Base-by-base conservation (phyloP, 768 basidiomycete species). In the Tephrocybe sp. region DNA sequence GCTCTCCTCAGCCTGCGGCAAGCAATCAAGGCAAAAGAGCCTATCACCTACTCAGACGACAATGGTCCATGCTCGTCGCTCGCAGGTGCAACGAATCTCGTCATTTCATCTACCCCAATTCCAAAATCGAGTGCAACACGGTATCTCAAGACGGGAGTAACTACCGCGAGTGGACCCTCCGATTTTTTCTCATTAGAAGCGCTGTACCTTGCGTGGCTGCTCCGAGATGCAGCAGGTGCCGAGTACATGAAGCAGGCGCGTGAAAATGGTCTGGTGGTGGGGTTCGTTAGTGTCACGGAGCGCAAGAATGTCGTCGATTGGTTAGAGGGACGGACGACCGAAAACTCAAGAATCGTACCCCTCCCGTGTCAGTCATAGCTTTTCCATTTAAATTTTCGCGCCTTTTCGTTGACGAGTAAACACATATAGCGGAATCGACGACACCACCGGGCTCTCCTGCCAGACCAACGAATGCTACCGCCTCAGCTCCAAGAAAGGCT, bases 231-330 rank as follows among this genome's bases (percentile, higher is more conserved):
- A 0, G 74, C 82, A 0, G 82, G 83, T 24, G 88, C 86, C 13
- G 91, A 94, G 56, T 98, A 98, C 69, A 83, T 95, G 81, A 87
- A 85, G 62, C 84, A 88, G 58, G 85, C 86, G 2, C 75, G 90
- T 47, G 87, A 88, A 60, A 76, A 76, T 36, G 88, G 90, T 1
- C 69, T 93, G 24, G 73, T 80, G 2, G 77, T 83, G 31, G 86
- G 86, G 0, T 78, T 92, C 63, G 91, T 97, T 31, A 84, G 88
- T 57, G 82, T 92, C 27, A 91, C 91, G 2, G 94, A 97, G 68
- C 74, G 94, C 53, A 91, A 89, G 70, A 76, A 75, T 38, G 83
- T 95, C 0, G 82, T 91, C 29, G 93, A 94, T 44, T 97, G 88
- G 83, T 63, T 97, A 37, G 82, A 87, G 58, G 84, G 88, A 29